Evolutionary conservation across 257 asterid species (phyloP), one percentile per base, ranked within the genome.

Genomic region (Buddleja alternifolia): DNA sequence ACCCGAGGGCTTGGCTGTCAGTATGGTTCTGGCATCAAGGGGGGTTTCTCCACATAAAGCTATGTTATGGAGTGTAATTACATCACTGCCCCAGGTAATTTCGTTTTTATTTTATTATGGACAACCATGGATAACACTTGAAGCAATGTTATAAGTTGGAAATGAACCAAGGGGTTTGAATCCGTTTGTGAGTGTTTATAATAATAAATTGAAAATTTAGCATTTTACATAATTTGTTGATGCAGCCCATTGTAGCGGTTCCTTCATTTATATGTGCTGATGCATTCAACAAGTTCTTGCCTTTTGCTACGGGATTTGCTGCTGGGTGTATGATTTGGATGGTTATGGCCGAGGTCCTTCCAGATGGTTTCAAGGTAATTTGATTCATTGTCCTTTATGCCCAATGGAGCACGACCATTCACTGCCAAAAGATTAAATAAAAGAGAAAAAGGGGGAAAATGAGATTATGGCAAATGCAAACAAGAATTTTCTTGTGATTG

Each of bases 251-350:
- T 70, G 97, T 94, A 60, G 99, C 99, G 6, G 97, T 94, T 77
- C 99, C 98, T 58, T 93, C 98, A 39, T 94, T 86, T 73, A 78
- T 94, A 14, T 94, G 88, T 79, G 97, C 99, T 23, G 99, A 94
- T 73, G 95, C 97, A 54, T 94, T 94, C 80, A 84, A 87, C 88
- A 94, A 94, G 75, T 89, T 94, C 79, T 71, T 94, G 75, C 97
- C 99, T 23, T 94, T 94, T 78, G 97, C 97, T 37, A 94, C 99
- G 53, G 99, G 97, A 56, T 94, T 94, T 73, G 99, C 99, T 61
- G 99, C 99, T 63, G 99, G 99, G 67, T 94, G 97, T 76, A 94
- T 94, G 99, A 89, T 94, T 75, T 94, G 97, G 99, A 91, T 94
- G 95, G 97, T 91, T 71, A 78, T 91, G 73, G 96, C 96, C 2